phyloP scores from a whole-genome alignment of 139 green algal genomes.

The Nannochloris sp. region DNA sequence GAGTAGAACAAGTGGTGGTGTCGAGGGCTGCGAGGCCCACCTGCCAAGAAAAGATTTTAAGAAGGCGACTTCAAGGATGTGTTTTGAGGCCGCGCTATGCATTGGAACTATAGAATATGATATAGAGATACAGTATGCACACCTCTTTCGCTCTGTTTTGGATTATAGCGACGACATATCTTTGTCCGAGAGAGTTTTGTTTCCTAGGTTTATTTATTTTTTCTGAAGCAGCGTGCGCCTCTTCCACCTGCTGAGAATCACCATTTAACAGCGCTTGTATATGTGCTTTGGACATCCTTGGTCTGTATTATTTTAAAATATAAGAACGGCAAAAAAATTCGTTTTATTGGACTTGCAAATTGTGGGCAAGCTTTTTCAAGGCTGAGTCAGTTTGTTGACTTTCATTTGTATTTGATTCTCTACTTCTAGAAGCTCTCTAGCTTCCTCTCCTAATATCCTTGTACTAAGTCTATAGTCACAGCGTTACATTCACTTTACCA shows the following conservation, averaged over 20 bases:
- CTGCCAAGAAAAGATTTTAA: not conserved
- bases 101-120: too few species aligned
- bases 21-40: constrained; percentile 56
- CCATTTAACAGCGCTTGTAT: not conserved
- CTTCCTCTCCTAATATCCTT: too few species aligned
- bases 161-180: constrained; percentile 38
- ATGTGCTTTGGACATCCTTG: not conserved
- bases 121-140: not conserved
- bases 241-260: not conserved
- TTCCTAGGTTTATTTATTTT: not conserved
- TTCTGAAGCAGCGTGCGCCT: too few species aligned
- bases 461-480: too few species aligned
- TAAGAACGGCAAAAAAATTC: not conserved
- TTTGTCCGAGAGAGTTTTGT: not conserved
- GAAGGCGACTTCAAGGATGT: not conserved
- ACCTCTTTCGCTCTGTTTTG: constrained; percentile 63
- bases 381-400: too few species aligned
- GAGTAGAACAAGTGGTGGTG: not conserved
- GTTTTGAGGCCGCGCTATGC: too few species aligned
- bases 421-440: too few species aligned
- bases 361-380: too few species aligned
- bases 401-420: too few species aligned
- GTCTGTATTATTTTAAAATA: not conserved
- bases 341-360: not conserved
- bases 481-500: too few species aligned